These are phyloP conservation scores for Saccharomyces hybrid DNA, from an alignment of 1,139 yeast species.

Conservation along the genomic window DNA sequence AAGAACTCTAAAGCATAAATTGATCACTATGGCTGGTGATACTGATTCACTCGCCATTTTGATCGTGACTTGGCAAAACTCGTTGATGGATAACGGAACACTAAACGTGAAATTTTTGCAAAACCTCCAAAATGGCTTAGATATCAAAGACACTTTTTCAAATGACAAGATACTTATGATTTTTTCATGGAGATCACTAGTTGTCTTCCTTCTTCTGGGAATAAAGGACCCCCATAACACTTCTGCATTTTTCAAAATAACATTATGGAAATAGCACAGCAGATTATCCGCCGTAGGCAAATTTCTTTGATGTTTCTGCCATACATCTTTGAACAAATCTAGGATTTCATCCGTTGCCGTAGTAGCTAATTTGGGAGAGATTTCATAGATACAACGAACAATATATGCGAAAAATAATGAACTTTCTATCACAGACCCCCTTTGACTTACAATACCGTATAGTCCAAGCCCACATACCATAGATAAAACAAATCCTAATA, in stretches of 20 bases:
- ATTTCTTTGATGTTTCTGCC: slow-evolving; percentile 30
- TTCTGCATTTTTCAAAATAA: slow-evolving; percentile 21
- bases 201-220: slow-evolving; percentile 11
- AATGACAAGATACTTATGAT: slow-evolving; percentile 10
- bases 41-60: slow-evolving; percentile 68
- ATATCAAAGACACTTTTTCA: slow-evolving; percentile 14
- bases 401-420: slow-evolving; percentile 82
- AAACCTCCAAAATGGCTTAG: slow-evolving; percentile 37
- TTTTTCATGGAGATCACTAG: slow-evolving; percentile 21
- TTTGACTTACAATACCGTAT: slow-evolving; percentile 75
- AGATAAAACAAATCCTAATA: slow-evolving; percentile 79
- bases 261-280: slow-evolving; percentile 21
- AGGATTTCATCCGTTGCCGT: slow-evolving; percentile 37
- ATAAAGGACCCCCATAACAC: slow-evolving; percentile 23
- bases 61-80: slow-evolving; percentile 50
- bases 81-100: slow-evolving; percentile 35
- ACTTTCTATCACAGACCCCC: slow-evolving; percentile 84
- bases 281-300: slow-evolving; percentile 29
- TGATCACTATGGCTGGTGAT: slow-evolving; percentile 73
- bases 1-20: slow-evolving; percentile 74
- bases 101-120: slow-evolving; percentile 41
- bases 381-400: slow-evolving; percentile 84
- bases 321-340: slow-evolving; percentile 32
- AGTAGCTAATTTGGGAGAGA: slow-evolving; percentile 70
- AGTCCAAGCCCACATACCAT: slow-evolving; percentile 66